Base-by-base conservation (phyloP, 208 protist species). In the Lotmaria passim region DNA sequence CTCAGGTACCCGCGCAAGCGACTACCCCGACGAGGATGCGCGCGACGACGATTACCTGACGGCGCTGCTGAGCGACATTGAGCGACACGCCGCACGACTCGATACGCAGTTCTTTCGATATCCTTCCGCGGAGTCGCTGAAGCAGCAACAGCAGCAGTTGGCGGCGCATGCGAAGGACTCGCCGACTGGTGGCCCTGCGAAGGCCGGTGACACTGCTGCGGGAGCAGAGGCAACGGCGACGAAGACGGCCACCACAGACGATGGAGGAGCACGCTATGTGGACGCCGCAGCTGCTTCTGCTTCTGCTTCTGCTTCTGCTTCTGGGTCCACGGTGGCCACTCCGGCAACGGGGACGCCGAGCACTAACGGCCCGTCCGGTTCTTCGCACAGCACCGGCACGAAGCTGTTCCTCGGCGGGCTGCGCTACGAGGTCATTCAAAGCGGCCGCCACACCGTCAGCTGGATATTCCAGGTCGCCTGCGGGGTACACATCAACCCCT, bases 351-450 rank as follows among this genome's bases (percentile, higher is more conserved):
- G 17, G 38, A 44, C 41, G 46, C 7, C 59, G 19, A 0, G 12
- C 11, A 56, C 14, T 30, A 56, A 17, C 53, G 53, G 53, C 34
- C 6, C 30, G 33, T 21, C 34, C 0, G 34, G 28, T 24, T 56
- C 60, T 14, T 36, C 58, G 6, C 51, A 71, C 28, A 47, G 44
- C 41, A 44, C 34, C 30, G 83, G 89, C 51, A 87, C 75, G 30
- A 95, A 95, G 77, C 72, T 95, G 28, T 95, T 95, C 63, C 65
- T 95, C 43, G 90, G 90, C 28, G 87, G 87, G 23, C 69, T 95
- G 60, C 90, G 90, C 34, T 95, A 91, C 69, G 90, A 95, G 78
- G 83, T 95, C n/a, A 82, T 95, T 26, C 89, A 93, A 60, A 72
- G 61, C 48, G 87, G 87, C 47, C 79, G 87, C 31, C 81, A 85